Evolutionary conservation across 2,329 filamentous ascomycete genomes (phyloP).

Genomic region (Simplicillium aogashimaense): DNA sequence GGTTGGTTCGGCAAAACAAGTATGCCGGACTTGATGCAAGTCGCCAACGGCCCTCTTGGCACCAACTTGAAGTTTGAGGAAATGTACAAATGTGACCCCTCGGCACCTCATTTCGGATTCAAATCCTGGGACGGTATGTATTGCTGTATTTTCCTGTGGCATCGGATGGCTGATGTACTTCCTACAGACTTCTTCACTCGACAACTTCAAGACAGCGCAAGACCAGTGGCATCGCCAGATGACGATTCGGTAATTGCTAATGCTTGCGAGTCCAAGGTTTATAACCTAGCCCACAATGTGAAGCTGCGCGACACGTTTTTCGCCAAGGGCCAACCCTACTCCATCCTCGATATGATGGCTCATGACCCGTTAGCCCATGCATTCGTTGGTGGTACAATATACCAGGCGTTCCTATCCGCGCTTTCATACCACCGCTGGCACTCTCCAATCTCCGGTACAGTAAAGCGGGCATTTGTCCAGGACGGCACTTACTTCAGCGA

Average conservation of each 20-base stretch:
- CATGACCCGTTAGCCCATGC: conserved; percentile 39
- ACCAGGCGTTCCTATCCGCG: conserved; percentile 60
- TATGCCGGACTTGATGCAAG: conserved; percentile 35
- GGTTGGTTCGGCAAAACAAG: conserved; percentile 48
- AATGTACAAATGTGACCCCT: conserved; percentile 50
- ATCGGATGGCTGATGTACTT: conserved; percentile 1
- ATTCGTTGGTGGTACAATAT: conserved; percentile 56
- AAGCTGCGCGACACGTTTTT: conserved; percentile 53
- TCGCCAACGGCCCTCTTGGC: conserved; percentile 35
- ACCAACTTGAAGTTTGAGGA: conserved; percentile 43
- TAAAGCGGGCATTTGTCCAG: conserved; percentile 46
- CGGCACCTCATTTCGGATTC: conserved; percentile 45
- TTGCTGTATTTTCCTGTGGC: neutral
- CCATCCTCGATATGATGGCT: conserved; percentile 51
- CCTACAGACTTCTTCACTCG: conserved; percentile 53
- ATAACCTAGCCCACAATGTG: conserved; percentile 38
- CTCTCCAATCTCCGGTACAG: conserved; percentile 51
- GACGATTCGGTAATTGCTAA: conserved; percentile 48
- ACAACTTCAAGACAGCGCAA: conserved; percentile 36
- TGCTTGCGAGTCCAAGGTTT: conserved; percentile 54
- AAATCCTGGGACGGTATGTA: conserved; percentile 54
- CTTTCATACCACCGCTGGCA: conserved; percentile 67
- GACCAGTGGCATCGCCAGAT: conserved; percentile 47
- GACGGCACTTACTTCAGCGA: conserved; percentile 63
- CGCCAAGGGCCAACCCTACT: conserved; percentile 61